Evolutionary conservation across 2,329 filamentous ascomycete species (phyloP).

Genomic region (Beauveria scarabaeidicola): DNA sequence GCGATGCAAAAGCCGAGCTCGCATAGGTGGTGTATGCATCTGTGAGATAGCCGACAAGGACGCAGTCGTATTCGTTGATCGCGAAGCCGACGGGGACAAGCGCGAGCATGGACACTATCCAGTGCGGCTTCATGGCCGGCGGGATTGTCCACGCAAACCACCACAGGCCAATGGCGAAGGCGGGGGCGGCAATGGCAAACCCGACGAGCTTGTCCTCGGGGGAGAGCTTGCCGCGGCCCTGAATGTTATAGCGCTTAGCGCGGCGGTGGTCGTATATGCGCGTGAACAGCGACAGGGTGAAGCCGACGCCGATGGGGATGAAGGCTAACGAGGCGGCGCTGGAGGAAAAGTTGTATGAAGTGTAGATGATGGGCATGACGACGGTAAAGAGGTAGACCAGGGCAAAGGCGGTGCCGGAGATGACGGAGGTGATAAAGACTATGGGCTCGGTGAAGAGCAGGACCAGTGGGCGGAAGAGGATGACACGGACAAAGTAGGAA

Average conservation of each 20-base stretch:
- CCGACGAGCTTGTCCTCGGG: slow-evolving; percentile 39
- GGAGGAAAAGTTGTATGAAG: background rate
- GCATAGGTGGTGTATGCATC: slow-evolving; percentile 1
- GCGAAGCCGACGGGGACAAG: slow-evolving; percentile 38
- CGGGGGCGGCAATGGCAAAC: slow-evolving; percentile 35
- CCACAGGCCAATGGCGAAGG: slow-evolving; percentile 35
- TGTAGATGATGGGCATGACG: background rate
- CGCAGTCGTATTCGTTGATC: slow-evolving; percentile 32
- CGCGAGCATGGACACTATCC: slow-evolving; percentile 31
- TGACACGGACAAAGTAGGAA: background rate
- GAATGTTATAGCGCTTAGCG: background rate
- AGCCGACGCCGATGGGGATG: background rate
- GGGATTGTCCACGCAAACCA: slow-evolving; percentile 40
- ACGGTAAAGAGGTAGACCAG: background rate
- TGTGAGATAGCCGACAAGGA: slow-evolving; percentile 3
- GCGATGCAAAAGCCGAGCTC: slow-evolving; percentile 1
- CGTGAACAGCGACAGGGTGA: background rate
- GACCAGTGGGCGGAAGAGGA: background rate
- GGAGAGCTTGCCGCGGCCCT: background rate
- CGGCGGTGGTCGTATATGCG: background rate
- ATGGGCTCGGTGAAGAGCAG: slow-evolving; percentile 1
- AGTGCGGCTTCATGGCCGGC: slow-evolving; percentile 26
- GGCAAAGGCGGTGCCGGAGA: background rate
- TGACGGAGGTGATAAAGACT: background rate
- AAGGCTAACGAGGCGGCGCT: background rate